Conservation (phyloP, 768 basidiomycete species). For the Mycena capillaripes region DNA sequence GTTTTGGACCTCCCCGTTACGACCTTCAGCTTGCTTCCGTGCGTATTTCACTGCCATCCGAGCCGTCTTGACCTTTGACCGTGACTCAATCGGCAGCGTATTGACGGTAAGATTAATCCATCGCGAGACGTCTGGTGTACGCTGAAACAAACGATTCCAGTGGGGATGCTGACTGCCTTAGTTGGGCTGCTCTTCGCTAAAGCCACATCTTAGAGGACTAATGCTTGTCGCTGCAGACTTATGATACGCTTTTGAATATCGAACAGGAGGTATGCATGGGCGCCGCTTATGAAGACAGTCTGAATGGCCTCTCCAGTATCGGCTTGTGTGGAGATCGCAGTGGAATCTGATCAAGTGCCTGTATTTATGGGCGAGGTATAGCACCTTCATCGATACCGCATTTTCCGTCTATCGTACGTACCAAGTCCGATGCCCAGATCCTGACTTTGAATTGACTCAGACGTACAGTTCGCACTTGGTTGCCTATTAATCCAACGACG, state of each 20-base stretch:
- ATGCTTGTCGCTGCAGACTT: background rate
- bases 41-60: no score
- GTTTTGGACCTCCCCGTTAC: no score
- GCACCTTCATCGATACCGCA: conserved; percentile 42
- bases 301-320: background rate
- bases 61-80: no score
- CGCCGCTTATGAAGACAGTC: background rate
- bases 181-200: background rate
- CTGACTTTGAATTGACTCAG: no score
- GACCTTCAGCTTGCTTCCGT: no score
- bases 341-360: conserved; percentile 42
- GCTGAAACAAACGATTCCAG: background rate
- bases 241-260: conserved; percentile 16
- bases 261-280: conserved; percentile 5
- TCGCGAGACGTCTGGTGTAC: background rate
- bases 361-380: conserved; percentile 44
- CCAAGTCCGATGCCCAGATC: no score
- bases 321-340: conserved; percentile 37
- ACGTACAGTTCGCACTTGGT: no score
- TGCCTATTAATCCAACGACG: no score
- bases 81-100: background rate
- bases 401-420: no score
- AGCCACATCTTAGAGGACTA: background rate
- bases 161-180: background rate
- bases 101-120: background rate